Base-by-base conservation (phyloP, 1,284 basidiomycete species). In the Trichosporon faecale region DNA sequence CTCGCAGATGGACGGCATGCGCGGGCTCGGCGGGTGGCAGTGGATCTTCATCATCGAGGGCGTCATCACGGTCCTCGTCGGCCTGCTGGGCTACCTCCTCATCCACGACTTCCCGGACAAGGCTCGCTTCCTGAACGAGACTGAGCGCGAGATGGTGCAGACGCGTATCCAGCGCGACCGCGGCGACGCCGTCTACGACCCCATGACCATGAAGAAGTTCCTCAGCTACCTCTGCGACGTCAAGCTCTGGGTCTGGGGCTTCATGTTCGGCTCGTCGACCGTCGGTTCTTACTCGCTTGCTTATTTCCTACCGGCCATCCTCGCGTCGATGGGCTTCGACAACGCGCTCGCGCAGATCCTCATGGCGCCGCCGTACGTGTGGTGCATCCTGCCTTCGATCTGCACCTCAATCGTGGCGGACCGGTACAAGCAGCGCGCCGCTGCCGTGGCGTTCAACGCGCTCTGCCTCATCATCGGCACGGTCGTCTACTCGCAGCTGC, bases 161-260 rank as follows among this genome's bases (percentile, higher is more conserved):
- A 65, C 66, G 11, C 69, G 69, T 14, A 69, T 73, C 55, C 67
- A 69, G 60, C 69, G 72, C 37, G 72, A 73, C 66, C 72, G 72
- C 21, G 66, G 79, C 27, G 85, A 86, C 73, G 77, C 84, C 44
- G 74, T 76, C 27, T 79, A 78, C 33, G 85, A 86, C 72, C 35
- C 75, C 0, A 72, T 85, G 14, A 84, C 84, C 6, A 65, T 70
- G 69, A 33, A 44, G 23, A 84, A 84, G 73, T 65, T 80, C 14
- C n/a, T 71, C 61, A 76, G 68, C 64, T 83, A 85, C 74, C 52
- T 78, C 14, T 16, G 27, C 23, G 85, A 86, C 75, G 70, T 77
- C 71, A 85, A 84, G 77, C 71, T 85, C 18, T 86, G 85, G 85
- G 68, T 76, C 2, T 86, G 83, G 68, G 84, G 79, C n/a, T 71